phyloP scores from a whole-genome alignment of 768 basidiomycete genomes.

The Naganishia randhawae region DNA sequence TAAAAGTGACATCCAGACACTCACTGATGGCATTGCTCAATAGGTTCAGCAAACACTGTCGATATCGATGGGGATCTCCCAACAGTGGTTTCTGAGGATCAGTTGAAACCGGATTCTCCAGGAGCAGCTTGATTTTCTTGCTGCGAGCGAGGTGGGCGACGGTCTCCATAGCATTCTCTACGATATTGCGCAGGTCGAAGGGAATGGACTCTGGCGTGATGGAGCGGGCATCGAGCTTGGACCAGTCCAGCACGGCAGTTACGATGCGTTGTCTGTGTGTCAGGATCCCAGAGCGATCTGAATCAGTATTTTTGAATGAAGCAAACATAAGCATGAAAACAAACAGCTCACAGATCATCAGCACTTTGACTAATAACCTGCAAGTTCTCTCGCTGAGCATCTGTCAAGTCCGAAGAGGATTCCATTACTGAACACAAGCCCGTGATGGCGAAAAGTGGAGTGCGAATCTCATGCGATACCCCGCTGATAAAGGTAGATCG shows the following conservation, averaged over 20 bases:
- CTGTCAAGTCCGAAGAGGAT: slow-evolving; percentile 36
- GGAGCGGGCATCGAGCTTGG: slow-evolving; percentile 31
- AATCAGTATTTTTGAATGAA: no score
- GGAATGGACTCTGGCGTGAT: slow-evolving; percentile 41
- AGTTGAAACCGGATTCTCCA: slow-evolving; percentile 32
- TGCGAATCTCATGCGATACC: slow-evolving; percentile 43
- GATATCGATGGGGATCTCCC: slow-evolving; percentile 43
- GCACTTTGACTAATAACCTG: slow-evolving; percentile 36
- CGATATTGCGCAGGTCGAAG: slow-evolving; percentile 41
- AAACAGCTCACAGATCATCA: slow-evolving; percentile 33
- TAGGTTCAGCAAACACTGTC: slow-evolving; percentile 40
- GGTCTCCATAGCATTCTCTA: slow-evolving; percentile 37
- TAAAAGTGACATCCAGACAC: not conserved
- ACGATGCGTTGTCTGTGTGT: slow-evolving; percentile 33
- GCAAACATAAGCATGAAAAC: not conserved
- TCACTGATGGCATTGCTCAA: slow-evolving; percentile 39
- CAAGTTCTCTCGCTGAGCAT: slow-evolving; percentile 39
- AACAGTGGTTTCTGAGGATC: slow-evolving; percentile 36
- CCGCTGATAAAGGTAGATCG: slow-evolving; percentile 27
- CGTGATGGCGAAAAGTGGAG: slow-evolving; percentile 36
- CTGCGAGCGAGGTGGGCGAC: slow-evolving; percentile 38
- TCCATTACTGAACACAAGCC: slow-evolving; percentile 44
- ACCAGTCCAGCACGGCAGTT: slow-evolving; percentile 41
- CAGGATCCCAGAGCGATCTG: no score
- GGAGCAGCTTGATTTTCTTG: slow-evolving; percentile 39